These are phyloP conservation scores for Echria macrotheca DNA, from an alignment of 495 filamentous ascomycete genomes.

Conservation along the genomic window DNA sequence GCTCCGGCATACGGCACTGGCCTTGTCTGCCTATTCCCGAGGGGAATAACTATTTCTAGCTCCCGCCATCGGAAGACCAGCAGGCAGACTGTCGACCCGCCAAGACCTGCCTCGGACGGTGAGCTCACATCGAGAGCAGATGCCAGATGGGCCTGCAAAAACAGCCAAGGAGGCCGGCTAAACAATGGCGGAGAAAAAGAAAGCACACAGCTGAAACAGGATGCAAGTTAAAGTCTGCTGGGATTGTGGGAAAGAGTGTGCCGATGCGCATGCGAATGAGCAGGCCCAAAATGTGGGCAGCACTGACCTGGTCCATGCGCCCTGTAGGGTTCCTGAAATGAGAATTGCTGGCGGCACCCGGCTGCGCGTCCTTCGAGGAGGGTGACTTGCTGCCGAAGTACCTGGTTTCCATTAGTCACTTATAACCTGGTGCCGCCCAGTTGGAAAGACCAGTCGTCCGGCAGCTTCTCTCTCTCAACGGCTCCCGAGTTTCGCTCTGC, in stretches of 20 bases:
- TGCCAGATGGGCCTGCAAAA: no score
- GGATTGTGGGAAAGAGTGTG: not conserved
- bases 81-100: no score
- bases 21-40: no score
- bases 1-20: no score
- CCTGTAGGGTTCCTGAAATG: conserved; percentile 12
- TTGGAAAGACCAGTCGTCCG: conserved; percentile 13
- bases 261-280: conserved; percentile 9
- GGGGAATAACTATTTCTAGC: no score
- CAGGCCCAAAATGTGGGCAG: not conserved
- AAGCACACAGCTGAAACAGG: not conserved
- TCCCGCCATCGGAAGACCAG: no score
- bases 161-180: not conserved
- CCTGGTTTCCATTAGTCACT: conserved; percentile 24
- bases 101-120: no score
- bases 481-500: conserved; percentile 2
- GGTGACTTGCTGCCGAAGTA: conserved; percentile 22
- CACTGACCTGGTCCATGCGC: conserved; percentile 11
- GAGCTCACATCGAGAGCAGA: no score
- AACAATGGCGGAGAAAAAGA: conserved; percentile 3
- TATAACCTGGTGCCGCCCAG: conserved; percentile 24
- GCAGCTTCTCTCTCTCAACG: conserved; percentile 11
- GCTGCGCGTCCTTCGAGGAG: conserved; percentile 1
- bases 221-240: not conserved
- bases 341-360: conserved; percentile 2